A percentile compares a stretch with the other conserved stretches of the same genome.
phyloP scores from a whole-genome alignment of 345 rosid genomes.

The Eucalyptus erythrocorys region DNA sequence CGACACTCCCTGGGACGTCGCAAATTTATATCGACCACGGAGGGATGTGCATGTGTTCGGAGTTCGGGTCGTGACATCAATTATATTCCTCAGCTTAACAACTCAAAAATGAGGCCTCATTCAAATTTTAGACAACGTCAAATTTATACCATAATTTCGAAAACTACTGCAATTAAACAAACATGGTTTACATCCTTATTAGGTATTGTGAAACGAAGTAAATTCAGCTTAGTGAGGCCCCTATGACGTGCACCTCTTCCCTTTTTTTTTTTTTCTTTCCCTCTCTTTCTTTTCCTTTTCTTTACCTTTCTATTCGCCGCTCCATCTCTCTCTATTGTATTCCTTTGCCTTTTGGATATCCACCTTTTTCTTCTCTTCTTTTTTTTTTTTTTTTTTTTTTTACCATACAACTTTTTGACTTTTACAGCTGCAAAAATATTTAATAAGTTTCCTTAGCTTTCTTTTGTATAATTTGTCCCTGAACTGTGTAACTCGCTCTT shows the following conservation, averaged over 20 bases:
- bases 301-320: fast-evolving
- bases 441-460: background rate
- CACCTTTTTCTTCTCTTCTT: background rate
- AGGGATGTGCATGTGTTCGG: too few species aligned
- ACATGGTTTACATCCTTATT: background rate
- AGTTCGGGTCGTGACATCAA: too few species aligned
- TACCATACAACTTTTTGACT: background rate
- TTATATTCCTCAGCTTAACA: background rate
- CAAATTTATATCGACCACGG: too few species aligned
- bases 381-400: too few species aligned
- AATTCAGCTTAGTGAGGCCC: too few species aligned
- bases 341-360: background rate
- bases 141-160: background rate
- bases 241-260: background rate
- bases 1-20: too few species aligned
- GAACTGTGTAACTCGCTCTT: background rate
- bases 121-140: background rate
- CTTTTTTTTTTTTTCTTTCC: background rate
- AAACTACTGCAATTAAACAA: background rate
- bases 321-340: background rate
- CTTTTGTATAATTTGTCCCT: background rate
- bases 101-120: background rate
- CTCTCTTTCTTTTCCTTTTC: background rate
- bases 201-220: background rate
- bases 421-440: background rate